phyloP scores from a whole-genome alignment of 2,329 filamentous ascomycete species.

The Stromatinia cepivora region DNA sequence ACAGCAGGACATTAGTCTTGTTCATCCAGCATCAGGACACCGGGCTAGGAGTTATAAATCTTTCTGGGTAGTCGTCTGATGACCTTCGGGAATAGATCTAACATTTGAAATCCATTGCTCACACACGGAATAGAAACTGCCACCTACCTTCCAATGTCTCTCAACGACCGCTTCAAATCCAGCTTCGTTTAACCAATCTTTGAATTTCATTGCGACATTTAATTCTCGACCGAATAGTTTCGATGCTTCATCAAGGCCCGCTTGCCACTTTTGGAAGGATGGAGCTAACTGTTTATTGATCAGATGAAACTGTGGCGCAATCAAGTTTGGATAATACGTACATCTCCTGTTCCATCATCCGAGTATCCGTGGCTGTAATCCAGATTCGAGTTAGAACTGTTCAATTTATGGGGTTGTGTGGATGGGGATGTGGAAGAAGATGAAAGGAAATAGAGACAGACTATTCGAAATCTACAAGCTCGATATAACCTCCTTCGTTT shows the following conservation, averaged over 20 bases:
- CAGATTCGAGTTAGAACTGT: background rate
- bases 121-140: background rate
- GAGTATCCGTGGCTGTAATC: conserved; percentile 9
- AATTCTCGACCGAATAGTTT: conserved; percentile 41
- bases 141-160: conserved; percentile 13
- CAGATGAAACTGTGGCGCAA: background rate
- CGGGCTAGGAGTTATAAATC: too few species aligned
- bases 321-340: background rate
- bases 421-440: background rate
- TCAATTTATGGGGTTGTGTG: background rate
- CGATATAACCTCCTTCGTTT: conserved; percentile 35
- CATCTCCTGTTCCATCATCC: conserved; percentile 12
- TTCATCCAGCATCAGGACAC: background rate
- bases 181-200: conserved; percentile 39
- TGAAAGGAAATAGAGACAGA: conserved; percentile 23
- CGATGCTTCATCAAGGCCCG: conserved; percentile 36
- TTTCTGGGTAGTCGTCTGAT: too few species aligned
- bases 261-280: conserved; percentile 30
- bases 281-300: conserved; percentile 16
- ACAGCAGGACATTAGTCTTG: background rate
- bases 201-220: conserved; percentile 28
- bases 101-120: background rate
- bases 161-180: conserved; percentile 42
- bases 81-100: background rate
- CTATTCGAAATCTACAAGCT: conserved; percentile 34